phyloP scores from a whole-genome alignment of 108 stramenopile species.

The Conticribra guillardii region DNA sequence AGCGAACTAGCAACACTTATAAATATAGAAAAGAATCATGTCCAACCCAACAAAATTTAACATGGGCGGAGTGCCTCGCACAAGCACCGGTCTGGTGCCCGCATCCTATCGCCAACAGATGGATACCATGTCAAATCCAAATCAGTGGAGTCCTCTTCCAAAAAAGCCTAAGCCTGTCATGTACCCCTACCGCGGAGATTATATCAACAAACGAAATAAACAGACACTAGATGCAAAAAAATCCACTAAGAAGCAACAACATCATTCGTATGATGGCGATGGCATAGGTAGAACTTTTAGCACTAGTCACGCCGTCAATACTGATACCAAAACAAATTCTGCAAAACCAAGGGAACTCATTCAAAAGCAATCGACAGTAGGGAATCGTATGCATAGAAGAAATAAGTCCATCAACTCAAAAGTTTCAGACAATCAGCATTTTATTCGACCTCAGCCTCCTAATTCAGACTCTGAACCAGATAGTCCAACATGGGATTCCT shows the following conservation, averaged over 20 bases:
- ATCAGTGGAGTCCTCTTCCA: conserved; percentile 11
- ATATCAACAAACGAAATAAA: conserved; percentile 20
- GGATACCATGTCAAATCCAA: neutral
- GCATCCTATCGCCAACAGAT: conserved; percentile 8
- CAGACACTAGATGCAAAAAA: conserved; percentile 1
- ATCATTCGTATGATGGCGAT: too few species aligned
- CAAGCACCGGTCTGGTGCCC: conserved; percentile 29
- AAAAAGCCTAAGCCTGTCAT: conserved; percentile 13
- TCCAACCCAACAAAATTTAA: conserved; percentile 20
- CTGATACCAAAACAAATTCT: too few species aligned
- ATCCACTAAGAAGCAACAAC: neutral
- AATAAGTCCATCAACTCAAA: neutral
- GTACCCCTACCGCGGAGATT: conserved; percentile 36
- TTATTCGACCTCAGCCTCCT: neutral
- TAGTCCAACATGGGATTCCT: conserved; percentile 12
- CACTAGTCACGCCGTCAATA: neutral
- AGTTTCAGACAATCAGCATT: neutral
- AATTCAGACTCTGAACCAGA: neutral
- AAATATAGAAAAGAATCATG: too few species aligned
- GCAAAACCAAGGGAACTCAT: too few species aligned
- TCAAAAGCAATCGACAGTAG: too few species aligned
- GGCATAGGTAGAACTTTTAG: conserved; percentile 4
- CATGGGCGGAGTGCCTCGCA: conserved; percentile 19
- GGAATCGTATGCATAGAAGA: too few species aligned
- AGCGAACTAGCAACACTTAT: too few species aligned